phyloP scores from a whole-genome alignment of 805 yeast species.

The Saccharomycopsis vini region DNA sequence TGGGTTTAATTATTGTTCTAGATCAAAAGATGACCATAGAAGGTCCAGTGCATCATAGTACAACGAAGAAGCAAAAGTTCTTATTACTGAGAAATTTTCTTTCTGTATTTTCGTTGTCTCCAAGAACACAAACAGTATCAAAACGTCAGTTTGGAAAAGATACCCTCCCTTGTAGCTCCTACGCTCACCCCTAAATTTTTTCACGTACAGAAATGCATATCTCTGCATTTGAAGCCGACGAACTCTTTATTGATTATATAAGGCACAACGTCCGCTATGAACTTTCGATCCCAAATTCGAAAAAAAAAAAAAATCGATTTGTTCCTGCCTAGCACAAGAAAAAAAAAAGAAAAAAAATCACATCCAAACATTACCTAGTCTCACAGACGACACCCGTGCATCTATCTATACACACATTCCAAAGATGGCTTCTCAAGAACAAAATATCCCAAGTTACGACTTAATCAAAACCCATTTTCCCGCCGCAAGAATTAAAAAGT shows the following conservation, averaged over 20 bases:
- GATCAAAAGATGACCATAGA: background rate
- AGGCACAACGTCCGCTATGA: no score
- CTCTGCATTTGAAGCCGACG: no score
- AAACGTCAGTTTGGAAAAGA: no score
- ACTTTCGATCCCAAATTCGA: no score
- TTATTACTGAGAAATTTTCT: background rate
- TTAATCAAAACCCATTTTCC: conserved; percentile 75
- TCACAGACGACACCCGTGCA: background rate
- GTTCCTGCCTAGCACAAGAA: background rate
- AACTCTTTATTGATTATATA: no score
- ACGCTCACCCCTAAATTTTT: no score
- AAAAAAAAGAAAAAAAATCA: background rate
- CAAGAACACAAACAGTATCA: conserved; percentile 14
- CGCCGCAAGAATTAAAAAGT: conserved; percentile 87
- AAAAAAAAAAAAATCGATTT: background rate
- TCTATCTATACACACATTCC: background rate
- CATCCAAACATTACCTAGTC: no score
- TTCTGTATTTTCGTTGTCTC: conserved; percentile 13
- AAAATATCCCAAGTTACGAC: conserved; percentile 20
- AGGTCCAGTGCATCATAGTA: conserved; percentile 18
- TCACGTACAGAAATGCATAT: no score
- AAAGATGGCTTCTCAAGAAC: background rate
- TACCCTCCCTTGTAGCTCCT: no score
- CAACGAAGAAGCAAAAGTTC: background rate
- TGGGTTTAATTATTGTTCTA: background rate